A percentile compares a stretch with the other conserved stretches of the same genome.
Evolutionary conservation across 495 filamentous ascomycete species (phyloP).

Genomic region (Penicillium diatomitis): DNA sequence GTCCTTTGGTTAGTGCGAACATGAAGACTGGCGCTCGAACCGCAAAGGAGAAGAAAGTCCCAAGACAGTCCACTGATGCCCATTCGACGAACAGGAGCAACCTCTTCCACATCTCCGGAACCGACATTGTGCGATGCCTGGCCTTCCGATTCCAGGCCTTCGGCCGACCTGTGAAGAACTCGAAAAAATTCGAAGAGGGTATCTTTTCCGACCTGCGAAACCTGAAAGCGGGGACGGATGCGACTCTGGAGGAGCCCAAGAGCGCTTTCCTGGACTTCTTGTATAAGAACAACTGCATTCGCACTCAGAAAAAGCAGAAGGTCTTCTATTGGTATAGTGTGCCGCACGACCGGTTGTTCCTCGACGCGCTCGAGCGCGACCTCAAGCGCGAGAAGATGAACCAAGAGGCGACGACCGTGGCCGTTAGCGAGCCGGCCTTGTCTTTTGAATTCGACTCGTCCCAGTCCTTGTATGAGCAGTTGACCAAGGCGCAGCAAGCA

Average conservation of each 20-base stretch:
- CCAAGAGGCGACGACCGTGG: conserved; percentile 93
- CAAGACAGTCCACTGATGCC: not conserved
- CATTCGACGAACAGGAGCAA: conserved; percentile 59
- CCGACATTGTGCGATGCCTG: conserved; percentile 95
- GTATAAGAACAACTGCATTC: conserved; percentile 99
- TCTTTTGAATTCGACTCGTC: conserved; percentile 99
- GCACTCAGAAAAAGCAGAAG: conserved; percentile 99
- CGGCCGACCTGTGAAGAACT: conserved; percentile 96
- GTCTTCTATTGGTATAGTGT: conserved; percentile 99
- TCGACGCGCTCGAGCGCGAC: conserved; percentile 94
- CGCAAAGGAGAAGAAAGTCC: no score
- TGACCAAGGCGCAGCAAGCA: conserved; percentile 98
- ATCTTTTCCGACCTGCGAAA: conserved; percentile 99
- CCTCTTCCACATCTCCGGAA: conserved; percentile 97
- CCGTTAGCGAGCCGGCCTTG: conserved; percentile 89
- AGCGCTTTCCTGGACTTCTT: conserved; percentile 96
- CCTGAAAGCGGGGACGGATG: conserved; percentile 95
- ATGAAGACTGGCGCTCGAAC: no score
- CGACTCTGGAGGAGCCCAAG: conserved; percentile 98
- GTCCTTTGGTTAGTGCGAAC: conserved; percentile 69
- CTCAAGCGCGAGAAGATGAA: conserved; percentile 99
- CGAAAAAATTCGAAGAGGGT: conserved; percentile 98
- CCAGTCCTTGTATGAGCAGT: conserved; percentile 96
- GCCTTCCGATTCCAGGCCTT: conserved; percentile 99
- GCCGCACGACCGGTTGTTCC: conserved; percentile 92